Evolutionary conservation across 1,284 basidiomycete species (phyloP), one percentile per base, ranked within the genome.

Genomic region (Pyrrhoderma noxium): DNA sequence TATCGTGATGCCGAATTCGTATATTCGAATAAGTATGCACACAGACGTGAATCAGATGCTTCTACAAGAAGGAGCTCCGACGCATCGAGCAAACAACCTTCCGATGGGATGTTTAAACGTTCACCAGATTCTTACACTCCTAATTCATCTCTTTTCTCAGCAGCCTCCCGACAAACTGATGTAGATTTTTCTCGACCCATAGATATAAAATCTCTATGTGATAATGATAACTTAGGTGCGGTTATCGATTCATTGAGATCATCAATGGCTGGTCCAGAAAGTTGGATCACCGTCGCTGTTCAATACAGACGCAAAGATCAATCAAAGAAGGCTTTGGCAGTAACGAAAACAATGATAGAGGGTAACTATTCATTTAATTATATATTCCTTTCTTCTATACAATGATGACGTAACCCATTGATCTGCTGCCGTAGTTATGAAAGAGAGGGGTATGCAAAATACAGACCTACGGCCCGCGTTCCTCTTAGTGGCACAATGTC

Each of bases 391-490:
- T 19, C 5, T 42, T 47, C 9, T 36, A 19, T 14, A 47, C 27
- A 31, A 31, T 31, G 27, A 31, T 31, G 27, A 31, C 27, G 27
- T 31, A 31, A 5, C 11, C 31, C 38, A 31, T 49, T 34, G 14
- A 13, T 35, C 40, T 41, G 14, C 34, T 8, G 14, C 27, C n/a
- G 7, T 39, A 53, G 52, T 53, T 19, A 53, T 53, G 52, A 18
- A 41, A 22, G 35, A 44, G 8, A 43, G 49, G 34, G 49, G 49
- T n/a, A 51, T 47, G 49, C 39, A 44, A 8, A 51, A 51, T 8
- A 23, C 53, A 14, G 53, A 55, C 21, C 38, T 55, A 19, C 52
- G 44, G 11, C 53, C 53, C 11, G 53, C 53, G 5, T 38, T 55
- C 9, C 40, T 55, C 4, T 25, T 51, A 35, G 43, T 51, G 44